These are phyloP conservation scores for Metarhizium anisopliae DNA, from an alignment of 2,329 filamentous ascomycete genomes.

Conservation along the genomic window DNA sequence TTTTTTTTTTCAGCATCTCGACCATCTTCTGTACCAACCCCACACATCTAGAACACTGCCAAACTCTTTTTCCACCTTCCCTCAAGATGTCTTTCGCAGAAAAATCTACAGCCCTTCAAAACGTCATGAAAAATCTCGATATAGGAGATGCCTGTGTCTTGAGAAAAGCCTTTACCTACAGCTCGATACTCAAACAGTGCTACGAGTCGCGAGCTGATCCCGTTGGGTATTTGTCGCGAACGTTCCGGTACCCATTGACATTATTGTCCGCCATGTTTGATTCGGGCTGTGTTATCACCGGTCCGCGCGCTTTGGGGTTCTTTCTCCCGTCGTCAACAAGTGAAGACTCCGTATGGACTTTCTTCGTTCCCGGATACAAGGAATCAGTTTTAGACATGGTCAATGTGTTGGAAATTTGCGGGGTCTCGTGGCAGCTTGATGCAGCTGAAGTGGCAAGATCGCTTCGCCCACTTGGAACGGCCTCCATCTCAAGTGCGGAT, in stretches of 20 bases:
- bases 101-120: neutral
- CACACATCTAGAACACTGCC: too few species aligned
- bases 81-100: neutral
- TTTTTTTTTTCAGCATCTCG: too few species aligned
- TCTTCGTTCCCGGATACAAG: constrained; percentile 7
- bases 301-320: constrained; percentile 6
- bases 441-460: neutral
- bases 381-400: constrained; percentile 8
- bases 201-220: neutral
- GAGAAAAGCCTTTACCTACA: neutral
- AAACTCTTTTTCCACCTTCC: too few species aligned
- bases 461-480: neutral
- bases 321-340: constrained; percentile 4
- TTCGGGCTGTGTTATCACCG: constrained; percentile 4
- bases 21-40: too few species aligned
- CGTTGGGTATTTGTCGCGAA: constrained; percentile 3
- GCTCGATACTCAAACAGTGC: neutral
- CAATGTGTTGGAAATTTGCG: constrained; percentile 4
- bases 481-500: neutral
- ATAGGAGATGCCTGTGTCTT: constrained; percentile 4
- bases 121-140: constrained; percentile 8
- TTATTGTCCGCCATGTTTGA: constrained; percentile 8
- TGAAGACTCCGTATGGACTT: constrained; percentile 2
- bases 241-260: constrained; percentile 7
- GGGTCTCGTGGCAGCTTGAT: constrained; percentile 4